phyloP scores from a whole-genome alignment of 192 early-diverging fungal genomes.

The Kickxella alabastrina region DNA sequence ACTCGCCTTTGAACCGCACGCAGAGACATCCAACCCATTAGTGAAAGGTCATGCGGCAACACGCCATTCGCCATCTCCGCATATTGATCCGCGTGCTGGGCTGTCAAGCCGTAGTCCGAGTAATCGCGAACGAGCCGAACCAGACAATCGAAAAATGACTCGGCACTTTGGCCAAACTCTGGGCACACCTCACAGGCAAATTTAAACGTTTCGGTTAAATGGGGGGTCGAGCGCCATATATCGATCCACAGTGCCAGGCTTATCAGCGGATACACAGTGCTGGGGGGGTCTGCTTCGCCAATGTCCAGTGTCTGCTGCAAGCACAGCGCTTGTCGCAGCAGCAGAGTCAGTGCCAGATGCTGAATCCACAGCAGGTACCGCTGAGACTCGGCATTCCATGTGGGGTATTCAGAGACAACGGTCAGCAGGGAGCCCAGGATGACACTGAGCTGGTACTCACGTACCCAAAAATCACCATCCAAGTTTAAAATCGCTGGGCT shows the following conservation, averaged over 20 bases:
- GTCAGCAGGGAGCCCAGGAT: slow-evolving; percentile 28
- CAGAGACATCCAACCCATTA: slow-evolving; percentile 40
- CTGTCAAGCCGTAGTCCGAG: neutral
- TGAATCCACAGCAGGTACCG: slow-evolving; percentile 6
- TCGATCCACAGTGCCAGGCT: slow-evolving; percentile 40
- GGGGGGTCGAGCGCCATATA: slow-evolving; percentile 28
- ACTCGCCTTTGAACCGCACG: slow-evolving; percentile 15
- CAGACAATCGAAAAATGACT: slow-evolving; percentile 8
- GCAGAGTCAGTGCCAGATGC: slow-evolving; percentile 25
- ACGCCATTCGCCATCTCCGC: slow-evolving; percentile 8
- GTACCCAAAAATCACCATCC: slow-evolving; percentile 35
- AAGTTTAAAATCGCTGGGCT: slow-evolving; percentile 6
- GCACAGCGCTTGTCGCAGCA: slow-evolving; percentile 21
- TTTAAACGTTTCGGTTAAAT: neutral
- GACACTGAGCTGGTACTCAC: slow-evolving; percentile 41
- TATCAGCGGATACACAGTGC: slow-evolving; percentile 16
- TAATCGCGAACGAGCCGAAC: slow-evolving; percentile 4
- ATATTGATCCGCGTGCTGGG: neutral
- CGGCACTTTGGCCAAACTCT: neutral
- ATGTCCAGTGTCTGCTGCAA: slow-evolving; percentile 18
- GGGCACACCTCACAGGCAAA: neutral
- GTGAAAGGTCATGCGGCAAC: slow-evolving; percentile 36
- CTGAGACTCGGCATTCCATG: neutral
- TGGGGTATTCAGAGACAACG: neutral
- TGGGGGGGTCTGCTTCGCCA: neutral